Conservation (phyloP, 495 filamentous ascomycete genomes). For the Bathelium albidoporum region DNA sequence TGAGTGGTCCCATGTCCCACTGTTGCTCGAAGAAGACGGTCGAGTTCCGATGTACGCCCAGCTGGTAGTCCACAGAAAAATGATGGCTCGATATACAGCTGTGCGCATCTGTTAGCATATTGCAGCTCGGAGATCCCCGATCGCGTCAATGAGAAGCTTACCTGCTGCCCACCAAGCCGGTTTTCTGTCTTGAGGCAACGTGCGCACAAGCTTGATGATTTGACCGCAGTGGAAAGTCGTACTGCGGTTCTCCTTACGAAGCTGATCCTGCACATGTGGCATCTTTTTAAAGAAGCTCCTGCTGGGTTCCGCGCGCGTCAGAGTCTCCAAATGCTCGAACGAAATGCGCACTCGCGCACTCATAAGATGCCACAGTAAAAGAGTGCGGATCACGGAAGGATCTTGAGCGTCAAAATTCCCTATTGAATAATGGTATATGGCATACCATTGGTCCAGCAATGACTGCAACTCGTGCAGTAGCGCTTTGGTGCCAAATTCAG, state of each 20-base stretch:
- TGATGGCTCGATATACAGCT: constrained; percentile 40
- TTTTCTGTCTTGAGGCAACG: constrained; percentile 27
- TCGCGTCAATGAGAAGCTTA: background rate
- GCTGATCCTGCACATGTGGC: constrained; percentile 5
- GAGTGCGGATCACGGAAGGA: constrained; percentile 9
- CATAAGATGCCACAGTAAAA: constrained; percentile 19
- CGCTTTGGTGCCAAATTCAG: background rate
- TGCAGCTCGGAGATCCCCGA: background rate
- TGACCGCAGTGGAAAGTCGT: constrained; percentile 18
- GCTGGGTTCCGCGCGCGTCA: constrained; percentile 13
- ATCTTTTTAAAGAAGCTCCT: constrained; percentile 10
- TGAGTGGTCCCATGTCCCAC: constrained; percentile 5
- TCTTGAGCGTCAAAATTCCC: background rate
- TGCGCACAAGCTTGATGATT: constrained; percentile 12
- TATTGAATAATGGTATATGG: background rate
- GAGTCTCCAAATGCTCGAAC: constrained; percentile 12
- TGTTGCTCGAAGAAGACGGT: constrained; percentile 4
- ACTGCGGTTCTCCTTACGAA: constrained; percentile 6
- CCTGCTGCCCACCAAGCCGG: constrained; percentile 46
- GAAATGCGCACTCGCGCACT: constrained; percentile 13
- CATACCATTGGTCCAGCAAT: constrained; percentile 14
- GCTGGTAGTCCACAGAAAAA: constrained; percentile 43
- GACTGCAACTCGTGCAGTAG: background rate
- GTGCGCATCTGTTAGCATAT: background rate
- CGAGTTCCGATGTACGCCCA: constrained; percentile 19